phyloP scores from a whole-genome alignment of 208 protist genomes.

The Wallacemonas sp. region DNA sequence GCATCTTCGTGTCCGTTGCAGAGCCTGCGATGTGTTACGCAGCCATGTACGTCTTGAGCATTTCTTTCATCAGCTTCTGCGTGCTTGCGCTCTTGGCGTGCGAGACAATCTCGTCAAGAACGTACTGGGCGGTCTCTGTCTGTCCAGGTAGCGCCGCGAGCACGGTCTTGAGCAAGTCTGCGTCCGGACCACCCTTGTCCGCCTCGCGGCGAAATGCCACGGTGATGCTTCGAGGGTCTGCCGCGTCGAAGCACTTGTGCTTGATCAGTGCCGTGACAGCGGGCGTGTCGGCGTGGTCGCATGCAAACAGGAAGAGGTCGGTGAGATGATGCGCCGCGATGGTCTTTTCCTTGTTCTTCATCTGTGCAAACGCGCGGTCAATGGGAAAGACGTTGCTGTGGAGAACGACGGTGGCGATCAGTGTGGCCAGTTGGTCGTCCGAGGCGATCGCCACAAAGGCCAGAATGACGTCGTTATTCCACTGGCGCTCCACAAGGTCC shows the following conservation, averaged over 20 bases:
- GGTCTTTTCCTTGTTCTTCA: slow-evolving; percentile 45
- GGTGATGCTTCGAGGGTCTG: slow-evolving; percentile 58
- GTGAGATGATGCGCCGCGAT: slow-evolving; percentile 64
- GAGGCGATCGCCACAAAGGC: slow-evolving; percentile 56
- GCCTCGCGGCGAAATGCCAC: slow-evolving; percentile 58
- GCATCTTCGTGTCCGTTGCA: background rate
- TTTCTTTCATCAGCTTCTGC: slow-evolving; percentile 30
- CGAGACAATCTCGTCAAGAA: slow-evolving; percentile 44
- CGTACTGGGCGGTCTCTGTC: slow-evolving; percentile 34
- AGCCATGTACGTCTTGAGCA: slow-evolving; percentile 34
- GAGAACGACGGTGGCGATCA: slow-evolving; percentile 62
- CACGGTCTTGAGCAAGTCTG: slow-evolving; percentile 55
- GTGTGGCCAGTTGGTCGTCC: slow-evolving; percentile 69
- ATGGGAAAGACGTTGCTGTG: slow-evolving; percentile 57
- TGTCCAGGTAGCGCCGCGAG: slow-evolving; percentile 48
- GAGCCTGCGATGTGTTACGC: background rate
- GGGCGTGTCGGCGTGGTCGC: slow-evolving; percentile 65
- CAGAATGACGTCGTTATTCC: slow-evolving; percentile 47
- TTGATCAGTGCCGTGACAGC: slow-evolving; percentile 59
- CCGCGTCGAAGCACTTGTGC: slow-evolving; percentile 57
- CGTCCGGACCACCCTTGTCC: slow-evolving; percentile 33
- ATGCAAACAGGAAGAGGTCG: slow-evolving; percentile 66
- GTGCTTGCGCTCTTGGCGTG: slow-evolving; percentile 38
- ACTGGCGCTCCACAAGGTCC: slow-evolving; percentile 56
- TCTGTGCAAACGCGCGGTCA: slow-evolving; percentile 45